These are phyloP conservation scores for Penicillium coprophilum DNA, from an alignment of 495 filamentous ascomycete genomes.

Conservation along the genomic window DNA sequence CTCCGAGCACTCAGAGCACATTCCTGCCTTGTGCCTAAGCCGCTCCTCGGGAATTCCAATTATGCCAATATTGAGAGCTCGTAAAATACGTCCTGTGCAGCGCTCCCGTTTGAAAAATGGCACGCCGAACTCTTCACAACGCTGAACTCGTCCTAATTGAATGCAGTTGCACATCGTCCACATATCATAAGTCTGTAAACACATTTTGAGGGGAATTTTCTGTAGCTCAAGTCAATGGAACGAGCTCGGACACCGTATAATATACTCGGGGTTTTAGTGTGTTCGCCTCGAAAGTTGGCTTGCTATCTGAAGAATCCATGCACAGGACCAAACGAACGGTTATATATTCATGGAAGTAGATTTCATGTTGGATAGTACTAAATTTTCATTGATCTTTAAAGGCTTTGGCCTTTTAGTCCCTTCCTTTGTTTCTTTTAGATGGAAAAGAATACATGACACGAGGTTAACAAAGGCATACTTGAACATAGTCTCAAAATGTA, in stretches of 20 bases:
- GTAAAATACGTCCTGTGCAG: not conserved
- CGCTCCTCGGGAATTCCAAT: not conserved
- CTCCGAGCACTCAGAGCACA: constrained; percentile 5
- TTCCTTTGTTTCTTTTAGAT: not conserved
- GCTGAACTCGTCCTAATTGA: not conserved
- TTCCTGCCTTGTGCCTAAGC: not conserved
- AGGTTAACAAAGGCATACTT: not conserved
- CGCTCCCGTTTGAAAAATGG: not conserved
- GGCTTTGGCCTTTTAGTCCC: not conserved
- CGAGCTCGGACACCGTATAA: not conserved
- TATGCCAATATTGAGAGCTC: not conserved
- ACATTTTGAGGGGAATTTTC: not conserved
- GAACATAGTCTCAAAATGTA: not conserved
- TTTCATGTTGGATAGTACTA: too few species aligned
- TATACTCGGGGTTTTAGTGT: not conserved
- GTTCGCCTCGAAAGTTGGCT: not conserved
- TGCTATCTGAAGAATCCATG: not conserved
- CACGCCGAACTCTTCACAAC: constrained; percentile 3
- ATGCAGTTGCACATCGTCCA: constrained; percentile 5
- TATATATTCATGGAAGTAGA: not conserved
- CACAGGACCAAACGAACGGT: not conserved
- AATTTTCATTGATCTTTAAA: not conserved
- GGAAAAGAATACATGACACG: too few species aligned
- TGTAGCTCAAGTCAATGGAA: not conserved
- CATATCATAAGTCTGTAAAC: not conserved